These are phyloP conservation scores for Hirschfeldia incana DNA, from an alignment of 345 rosid species.

Conservation along the genomic window DNA sequence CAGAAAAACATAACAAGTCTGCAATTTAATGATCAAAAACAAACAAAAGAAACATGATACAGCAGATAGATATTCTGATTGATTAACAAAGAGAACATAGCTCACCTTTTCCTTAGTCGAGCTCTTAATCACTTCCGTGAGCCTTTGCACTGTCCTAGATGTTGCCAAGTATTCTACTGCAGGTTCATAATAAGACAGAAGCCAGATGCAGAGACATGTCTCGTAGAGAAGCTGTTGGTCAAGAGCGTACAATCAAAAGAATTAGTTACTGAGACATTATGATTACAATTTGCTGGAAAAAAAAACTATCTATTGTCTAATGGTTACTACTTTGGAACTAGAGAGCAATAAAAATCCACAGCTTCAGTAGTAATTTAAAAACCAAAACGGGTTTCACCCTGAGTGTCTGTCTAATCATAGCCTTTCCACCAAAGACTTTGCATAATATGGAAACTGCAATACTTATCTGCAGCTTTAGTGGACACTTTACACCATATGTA, in stretches of 20 bases:
- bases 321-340: background rate
- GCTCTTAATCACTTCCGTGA: conserved; percentile 79
- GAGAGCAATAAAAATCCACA: background rate
- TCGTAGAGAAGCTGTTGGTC: conserved; percentile 84
- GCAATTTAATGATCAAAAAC: background rate
- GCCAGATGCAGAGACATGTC: conserved; percentile 96
- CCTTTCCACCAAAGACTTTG: background rate
- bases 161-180: conserved; percentile 86
- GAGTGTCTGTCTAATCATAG: background rate
- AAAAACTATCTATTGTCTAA: too few relatives aligned
- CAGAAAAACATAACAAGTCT: conserved; percentile 21
- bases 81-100: conserved; percentile 6
- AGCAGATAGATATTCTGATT: conserved; percentile 11
- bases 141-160: conserved; percentile 73
- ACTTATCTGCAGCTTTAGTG: conserved; percentile 5
- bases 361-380: background rate
- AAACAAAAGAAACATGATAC: background rate
- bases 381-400: background rate
- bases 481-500: background rate
- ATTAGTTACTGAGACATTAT: conserved; percentile 24
- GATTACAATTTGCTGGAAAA: too few relatives aligned
- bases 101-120: conserved; percentile 94
- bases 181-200: conserved; percentile 88
- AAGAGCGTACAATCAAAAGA: conserved; percentile 11
- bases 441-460: conserved; percentile 2